Percentiles rank a stretch among this genome's conserved stretches.
These are phyloP conservation scores for Phaeosphaeriaceae sp. DNA, from an alignment of 2,329 filamentous ascomycete genomes.

Conservation along the genomic window DNA sequence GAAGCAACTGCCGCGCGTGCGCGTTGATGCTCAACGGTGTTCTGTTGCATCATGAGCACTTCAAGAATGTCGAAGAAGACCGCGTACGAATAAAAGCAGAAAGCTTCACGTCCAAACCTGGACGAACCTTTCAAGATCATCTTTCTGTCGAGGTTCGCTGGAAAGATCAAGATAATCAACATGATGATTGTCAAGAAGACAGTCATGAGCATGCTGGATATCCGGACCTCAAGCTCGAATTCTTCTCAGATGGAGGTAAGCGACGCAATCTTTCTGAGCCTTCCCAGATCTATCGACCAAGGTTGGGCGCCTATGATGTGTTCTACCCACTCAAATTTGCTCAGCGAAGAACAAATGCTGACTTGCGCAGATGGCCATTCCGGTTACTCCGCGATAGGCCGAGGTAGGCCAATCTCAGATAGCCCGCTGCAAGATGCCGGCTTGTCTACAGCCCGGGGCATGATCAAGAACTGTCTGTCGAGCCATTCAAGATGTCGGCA, in stretches of 20 bases:
- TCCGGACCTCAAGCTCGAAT: slow-evolving; percentile 46
- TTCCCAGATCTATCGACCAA: not conserved
- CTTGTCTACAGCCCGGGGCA: slow-evolving; percentile 28
- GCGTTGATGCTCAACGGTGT: slow-evolving; percentile 43
- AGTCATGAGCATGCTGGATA: slow-evolving; percentile 31
- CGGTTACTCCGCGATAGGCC: slow-evolving; percentile 44
- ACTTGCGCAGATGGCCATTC: slow-evolving; percentile 37
- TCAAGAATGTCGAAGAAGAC: slow-evolving; percentile 32
- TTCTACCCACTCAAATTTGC: not conserved
- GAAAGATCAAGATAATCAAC: slow-evolving; percentile 22
- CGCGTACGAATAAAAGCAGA: slow-evolving; percentile 36
- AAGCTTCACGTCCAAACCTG: slow-evolving; percentile 26
- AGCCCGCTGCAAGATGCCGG: slow-evolving; percentile 39
- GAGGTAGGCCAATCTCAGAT: slow-evolving; percentile 38
- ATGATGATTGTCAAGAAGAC: slow-evolving; percentile 25
- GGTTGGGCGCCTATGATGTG: not conserved
- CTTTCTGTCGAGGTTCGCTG: slow-evolving; percentile 45
- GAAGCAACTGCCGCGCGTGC: slow-evolving; percentile 40
- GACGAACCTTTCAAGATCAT: slow-evolving; percentile 34
- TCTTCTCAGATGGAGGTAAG: slow-evolving; percentile 46
- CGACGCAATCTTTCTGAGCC: slow-evolving; percentile 7
- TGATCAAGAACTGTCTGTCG: slow-evolving; percentile 41
- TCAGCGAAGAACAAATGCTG: slow-evolving; percentile 6
- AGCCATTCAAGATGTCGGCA: slow-evolving; percentile 40
- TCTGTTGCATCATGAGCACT: slow-evolving; percentile 40